Evolutionary conservation across 768 basidiomycete species (phyloP).

Genomic region (Jaapia argillacea): DNA sequence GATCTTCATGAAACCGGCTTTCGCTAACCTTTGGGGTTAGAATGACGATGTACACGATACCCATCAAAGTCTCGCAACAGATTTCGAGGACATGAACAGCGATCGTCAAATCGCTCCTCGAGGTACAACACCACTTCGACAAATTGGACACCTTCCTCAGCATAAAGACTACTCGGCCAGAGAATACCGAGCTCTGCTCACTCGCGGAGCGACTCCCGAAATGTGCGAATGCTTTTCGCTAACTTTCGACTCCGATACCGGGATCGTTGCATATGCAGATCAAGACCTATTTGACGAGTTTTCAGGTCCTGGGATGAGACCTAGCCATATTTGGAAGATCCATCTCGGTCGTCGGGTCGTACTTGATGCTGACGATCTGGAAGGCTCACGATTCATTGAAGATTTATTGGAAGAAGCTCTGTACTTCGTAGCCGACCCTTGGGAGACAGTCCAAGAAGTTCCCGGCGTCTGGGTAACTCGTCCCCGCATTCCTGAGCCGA

Average conservation of each 20-base stretch:
- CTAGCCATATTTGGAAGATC: constrained; percentile 29
- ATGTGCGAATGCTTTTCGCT: constrained; percentile 30
- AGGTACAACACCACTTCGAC: not conserved
- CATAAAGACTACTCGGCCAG: not conserved
- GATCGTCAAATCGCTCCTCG: not conserved
- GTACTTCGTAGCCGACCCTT: not conserved
- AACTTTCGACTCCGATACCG: constrained; percentile 16
- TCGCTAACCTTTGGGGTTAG: too few relatives aligned
- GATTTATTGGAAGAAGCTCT: constrained; percentile 9
- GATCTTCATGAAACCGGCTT: too few relatives aligned
- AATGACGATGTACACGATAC: too few relatives aligned
- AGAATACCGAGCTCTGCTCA: constrained; percentile 1
- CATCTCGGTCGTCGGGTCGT: constrained; percentile 25
- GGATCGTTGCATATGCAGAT: constrained; percentile 28
- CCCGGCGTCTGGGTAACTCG: not conserved
- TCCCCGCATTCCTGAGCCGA: not conserved
- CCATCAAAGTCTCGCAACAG: not conserved
- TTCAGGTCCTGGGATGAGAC: constrained; percentile 21
- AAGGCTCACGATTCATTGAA: constrained; percentile 23
- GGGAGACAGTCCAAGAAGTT: not conserved
- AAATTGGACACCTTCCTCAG: too few relatives aligned
- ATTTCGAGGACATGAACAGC: not conserved
- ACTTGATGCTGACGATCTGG: constrained; percentile 25
- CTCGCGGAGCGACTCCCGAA: constrained; percentile 10
- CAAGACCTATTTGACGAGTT: constrained; percentile 22